Base-by-base conservation (phyloP, 495 filamentous ascomycete genomes). In the Massariosphaeria phaeospora region DNA sequence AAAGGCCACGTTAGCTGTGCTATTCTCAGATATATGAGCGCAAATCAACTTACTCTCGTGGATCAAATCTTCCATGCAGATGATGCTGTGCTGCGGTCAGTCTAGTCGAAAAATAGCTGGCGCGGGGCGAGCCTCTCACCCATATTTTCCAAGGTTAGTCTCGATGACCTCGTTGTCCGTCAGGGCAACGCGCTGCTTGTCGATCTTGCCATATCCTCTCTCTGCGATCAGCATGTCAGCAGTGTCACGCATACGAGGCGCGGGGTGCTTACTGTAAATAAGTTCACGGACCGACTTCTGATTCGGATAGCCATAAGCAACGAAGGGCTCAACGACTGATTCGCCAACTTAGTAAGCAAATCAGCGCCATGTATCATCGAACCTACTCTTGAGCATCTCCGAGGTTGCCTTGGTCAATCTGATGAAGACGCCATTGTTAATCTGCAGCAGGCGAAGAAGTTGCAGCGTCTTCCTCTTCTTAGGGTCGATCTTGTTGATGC, bases 381-480 rank as follows among this genome's bases (percentile, higher is more conserved):
- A 45, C 48, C 20, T 26, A 59, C 54, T 82, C 78, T 89, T 93
- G 70, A 96, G 79, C 91, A 96, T 96, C 83, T 96, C 91, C 63
- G 84, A 73, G 68, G 94, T 98, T 52, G 93, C 93, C 86, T 98
- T 97, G 77, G 89, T 97, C 65, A 96, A 78, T 67, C 85, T 86
- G 72, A 98, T 77, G 77, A 98, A 98, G 76, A 95, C 87, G 76
- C 91, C 94, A 75, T 93, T 96, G 89, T 98, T 98, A 86, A 98
- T 97, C 80, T 98, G 93, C 70, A 97, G 84, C 61, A 98, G 87
- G 78, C 93, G 91, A 71, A 98, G 90, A 38, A 98, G 87, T 77
- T 97, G 93, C 61, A 98, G 83, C 69, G 96, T 97, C 85, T 98
- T 97, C 79, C 94, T 89, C 75, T 94, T 94, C 85, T 98, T 97